These are phyloP conservation scores for Leccinum barrowsii DNA, from an alignment of 768 basidiomycete genomes.

Conservation along the genomic window DNA sequence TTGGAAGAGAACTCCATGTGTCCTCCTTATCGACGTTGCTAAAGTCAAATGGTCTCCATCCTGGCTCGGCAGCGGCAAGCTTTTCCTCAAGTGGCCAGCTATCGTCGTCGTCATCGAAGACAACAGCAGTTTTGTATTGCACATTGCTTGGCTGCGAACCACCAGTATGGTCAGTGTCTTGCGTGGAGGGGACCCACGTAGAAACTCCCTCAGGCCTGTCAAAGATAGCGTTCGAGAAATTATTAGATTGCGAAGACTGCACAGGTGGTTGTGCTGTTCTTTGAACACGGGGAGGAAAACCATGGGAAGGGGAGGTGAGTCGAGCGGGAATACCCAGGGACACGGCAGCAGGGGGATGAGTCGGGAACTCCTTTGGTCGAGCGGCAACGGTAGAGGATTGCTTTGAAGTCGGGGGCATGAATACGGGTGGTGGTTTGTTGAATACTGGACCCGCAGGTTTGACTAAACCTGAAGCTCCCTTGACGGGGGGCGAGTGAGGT, in stretches of 20 bases:
- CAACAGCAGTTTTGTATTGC: background rate
- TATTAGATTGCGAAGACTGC: conserved; percentile 54
- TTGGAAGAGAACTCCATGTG: conserved; percentile 72
- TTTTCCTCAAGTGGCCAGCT: conserved; percentile 77
- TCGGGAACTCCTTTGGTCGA: conserved; percentile 29
- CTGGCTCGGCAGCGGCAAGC: conserved; percentile 45
- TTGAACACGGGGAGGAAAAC: conserved; percentile 18
- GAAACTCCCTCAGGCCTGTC: conserved; percentile 43
- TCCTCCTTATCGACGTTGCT: conserved; percentile 59
- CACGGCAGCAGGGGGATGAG: conserved; percentile 40
- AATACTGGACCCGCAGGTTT: conserved; percentile 50
- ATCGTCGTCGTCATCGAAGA: conserved; percentile 49
- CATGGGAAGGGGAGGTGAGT: conserved; percentile 26
- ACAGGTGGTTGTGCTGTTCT: conserved; percentile 37
- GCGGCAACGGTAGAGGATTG: conserved; percentile 6
- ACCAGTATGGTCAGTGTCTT: conserved; percentile 51
- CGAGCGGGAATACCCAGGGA: conserved; percentile 42
- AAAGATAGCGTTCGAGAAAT: conserved; percentile 49
- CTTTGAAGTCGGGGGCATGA: conserved; percentile 24
- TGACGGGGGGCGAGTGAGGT: conserved; percentile 49
- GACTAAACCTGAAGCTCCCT: conserved; percentile 23
- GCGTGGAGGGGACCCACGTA: conserved; percentile 57
- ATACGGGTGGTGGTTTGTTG: conserved; percentile 43
- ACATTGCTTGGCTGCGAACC: conserved; percentile 33
- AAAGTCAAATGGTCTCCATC: conserved; percentile 60